Conservation (phyloP, 163 green algal species). For the Chlorella variabilis region DNA sequence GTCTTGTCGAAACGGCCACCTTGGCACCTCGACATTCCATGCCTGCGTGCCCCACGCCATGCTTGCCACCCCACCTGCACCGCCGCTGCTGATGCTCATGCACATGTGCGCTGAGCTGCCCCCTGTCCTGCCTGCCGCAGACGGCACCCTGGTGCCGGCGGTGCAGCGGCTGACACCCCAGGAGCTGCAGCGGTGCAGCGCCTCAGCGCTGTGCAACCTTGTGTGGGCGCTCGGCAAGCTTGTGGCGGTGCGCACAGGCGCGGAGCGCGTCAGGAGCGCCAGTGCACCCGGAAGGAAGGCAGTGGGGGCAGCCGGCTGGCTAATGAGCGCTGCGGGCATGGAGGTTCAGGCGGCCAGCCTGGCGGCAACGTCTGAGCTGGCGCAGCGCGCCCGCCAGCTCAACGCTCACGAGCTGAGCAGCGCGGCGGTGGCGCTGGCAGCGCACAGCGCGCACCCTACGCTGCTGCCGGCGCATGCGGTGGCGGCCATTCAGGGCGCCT, state of each 20-base stretch:
- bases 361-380: not conserved
- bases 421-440: not conserved
- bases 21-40: no score
- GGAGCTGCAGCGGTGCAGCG: not conserved
- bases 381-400: not conserved
- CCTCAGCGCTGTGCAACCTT: constrained; percentile 10
- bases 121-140: not conserved
- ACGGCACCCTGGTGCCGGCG: not conserved
- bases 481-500: not conserved
- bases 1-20: no score
- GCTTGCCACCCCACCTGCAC: no score
- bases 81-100: no score
- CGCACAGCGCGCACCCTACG: not conserved
- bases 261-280: not conserved
- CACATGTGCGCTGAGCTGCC: not conserved
- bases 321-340: not conserved
- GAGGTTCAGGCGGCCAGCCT: not conserved
- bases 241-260: not conserved
- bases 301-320: not conserved
- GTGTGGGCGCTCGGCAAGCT: constrained; percentile 28
- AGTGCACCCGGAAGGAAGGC: not conserved
- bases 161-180: not conserved
- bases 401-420: not conserved
- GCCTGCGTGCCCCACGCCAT: no score
- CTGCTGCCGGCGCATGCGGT: not conserved